Percentiles rank a stretch among this genome's conserved stretches.
Conservation (phyloP, 108 stramenopile genomes). For the Cyclotella atomus region DNA sequence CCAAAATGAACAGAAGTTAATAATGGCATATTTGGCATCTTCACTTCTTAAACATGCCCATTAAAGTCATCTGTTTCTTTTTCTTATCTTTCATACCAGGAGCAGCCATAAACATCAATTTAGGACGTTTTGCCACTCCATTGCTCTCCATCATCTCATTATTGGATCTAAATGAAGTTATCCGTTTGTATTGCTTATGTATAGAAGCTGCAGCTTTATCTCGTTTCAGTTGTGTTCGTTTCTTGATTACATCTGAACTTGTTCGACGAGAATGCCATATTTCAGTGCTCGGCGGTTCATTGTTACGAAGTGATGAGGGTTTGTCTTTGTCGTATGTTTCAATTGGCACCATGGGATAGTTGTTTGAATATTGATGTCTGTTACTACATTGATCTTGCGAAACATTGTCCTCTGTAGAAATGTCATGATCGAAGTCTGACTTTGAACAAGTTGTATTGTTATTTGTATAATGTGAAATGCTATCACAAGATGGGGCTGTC, state of each 20-base stretch:
- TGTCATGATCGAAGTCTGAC: neutral
- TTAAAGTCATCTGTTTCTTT: constrained; percentile 37
- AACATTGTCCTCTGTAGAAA: no score
- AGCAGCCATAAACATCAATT: constrained; percentile 32
- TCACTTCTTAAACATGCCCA: constrained; percentile 23
- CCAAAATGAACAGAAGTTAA: no score
- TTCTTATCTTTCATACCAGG: constrained; percentile 26
- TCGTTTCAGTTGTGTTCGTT: neutral
- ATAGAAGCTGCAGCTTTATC: neutral
- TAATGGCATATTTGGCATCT: no score
- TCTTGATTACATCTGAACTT: neutral
- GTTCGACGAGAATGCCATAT: neutral
- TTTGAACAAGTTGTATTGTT: no score
- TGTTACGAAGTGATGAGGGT: neutral
- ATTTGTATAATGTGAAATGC: no score
- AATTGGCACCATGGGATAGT: no score
- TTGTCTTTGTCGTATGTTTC: no score
- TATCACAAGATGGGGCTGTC: no score
- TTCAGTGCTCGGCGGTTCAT: neutral
- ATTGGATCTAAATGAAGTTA: neutral
- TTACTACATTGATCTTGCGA: no score
- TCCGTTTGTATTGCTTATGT: neutral
- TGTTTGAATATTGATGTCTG: no score
- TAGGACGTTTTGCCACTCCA: neutral
- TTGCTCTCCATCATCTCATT: neutral